Evolutionary conservation across 225 moss, liverwort and hornwort species (phyloP).

Genomic region (Pseudisothecium myosuroides): DNA sequence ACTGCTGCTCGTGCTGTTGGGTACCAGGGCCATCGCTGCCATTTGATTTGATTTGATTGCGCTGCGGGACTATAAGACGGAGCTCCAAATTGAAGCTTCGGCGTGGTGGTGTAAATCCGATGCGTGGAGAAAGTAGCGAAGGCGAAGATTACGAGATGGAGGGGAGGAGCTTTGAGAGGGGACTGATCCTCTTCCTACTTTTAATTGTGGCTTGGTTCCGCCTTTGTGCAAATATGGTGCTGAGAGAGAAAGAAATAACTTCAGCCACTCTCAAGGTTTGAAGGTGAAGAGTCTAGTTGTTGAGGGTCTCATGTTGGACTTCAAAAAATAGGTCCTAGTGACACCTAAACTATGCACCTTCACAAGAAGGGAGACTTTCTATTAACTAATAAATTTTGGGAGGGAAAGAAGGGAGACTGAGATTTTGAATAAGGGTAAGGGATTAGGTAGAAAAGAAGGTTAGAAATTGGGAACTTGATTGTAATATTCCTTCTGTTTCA

Average conservation of each 20-base stretch:
- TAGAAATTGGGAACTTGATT: not conserved
- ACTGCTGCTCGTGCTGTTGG: not conserved
- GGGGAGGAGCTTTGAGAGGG: too few species aligned
- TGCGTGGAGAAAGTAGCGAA: not conserved
- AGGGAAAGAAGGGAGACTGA: rapidly evolving
- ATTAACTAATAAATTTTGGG: not conserved
- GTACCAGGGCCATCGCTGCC: not conserved
- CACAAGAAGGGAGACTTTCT: rapidly evolving
- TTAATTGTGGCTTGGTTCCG: not conserved
- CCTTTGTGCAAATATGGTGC: not conserved
- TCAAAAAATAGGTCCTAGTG: rapidly evolving
- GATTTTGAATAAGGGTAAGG: not conserved
- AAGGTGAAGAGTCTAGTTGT: rapidly evolving
- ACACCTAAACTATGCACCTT: rapidly evolving
- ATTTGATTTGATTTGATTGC: not conserved
- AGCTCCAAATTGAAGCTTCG: not conserved
- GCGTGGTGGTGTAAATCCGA: rapidly evolving
- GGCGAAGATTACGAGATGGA: not conserved
- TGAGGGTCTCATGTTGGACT: not conserved
- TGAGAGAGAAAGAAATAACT: not conserved
- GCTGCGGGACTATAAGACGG: not conserved
- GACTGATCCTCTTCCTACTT: not conserved
- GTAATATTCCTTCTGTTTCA: too few species aligned
- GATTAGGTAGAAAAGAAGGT: not conserved
- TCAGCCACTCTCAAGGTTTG: not conserved